A percentile compares a stretch with the other conserved stretches of the same genome.
phyloP scores from a whole-genome alignment of 2,329 filamentous ascomycete species.

The Zymoseptoria pseudotritici region DNA sequence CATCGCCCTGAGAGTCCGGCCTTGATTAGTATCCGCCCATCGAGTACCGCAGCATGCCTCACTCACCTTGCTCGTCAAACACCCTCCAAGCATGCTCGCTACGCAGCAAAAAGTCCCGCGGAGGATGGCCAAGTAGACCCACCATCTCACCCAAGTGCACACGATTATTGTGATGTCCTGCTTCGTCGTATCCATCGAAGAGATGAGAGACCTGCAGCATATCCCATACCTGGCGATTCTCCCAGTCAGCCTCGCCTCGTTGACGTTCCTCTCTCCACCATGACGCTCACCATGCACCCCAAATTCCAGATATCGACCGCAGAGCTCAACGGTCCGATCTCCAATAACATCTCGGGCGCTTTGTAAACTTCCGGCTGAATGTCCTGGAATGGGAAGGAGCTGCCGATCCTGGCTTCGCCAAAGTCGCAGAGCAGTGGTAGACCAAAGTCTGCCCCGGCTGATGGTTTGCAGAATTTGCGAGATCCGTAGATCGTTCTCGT shows the following conservation, averaged over 20 bases:
- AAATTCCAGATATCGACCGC: constrained; percentile 9
- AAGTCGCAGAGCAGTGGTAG: constrained; percentile 10
- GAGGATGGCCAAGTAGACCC: constrained; percentile 20
- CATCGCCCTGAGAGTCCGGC: too few relatives aligned
- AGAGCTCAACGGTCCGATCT: constrained; percentile 1
- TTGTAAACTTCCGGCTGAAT: constrained; percentile 8
- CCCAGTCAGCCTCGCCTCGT: background rate
- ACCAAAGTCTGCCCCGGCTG: background rate
- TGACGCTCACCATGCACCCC: constrained; percentile 1
- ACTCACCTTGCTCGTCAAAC: background rate
- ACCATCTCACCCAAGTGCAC: constrained; percentile 26
- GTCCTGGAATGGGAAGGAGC: constrained; percentile 9
- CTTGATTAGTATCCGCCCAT: too few relatives aligned
- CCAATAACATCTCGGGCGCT: constrained; percentile 8
- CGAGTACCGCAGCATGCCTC: too few relatives aligned
- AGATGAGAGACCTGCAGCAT: constrained; percentile 29
- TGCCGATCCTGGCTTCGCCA: constrained; percentile 4
- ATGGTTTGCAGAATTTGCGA: constrained; percentile 11
- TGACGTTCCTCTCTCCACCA: background rate
- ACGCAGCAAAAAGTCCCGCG: constrained; percentile 6
- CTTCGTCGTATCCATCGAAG: constrained; percentile 23
- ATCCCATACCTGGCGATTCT: constrained; percentile 26
- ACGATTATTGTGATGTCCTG: constrained; percentile 1
- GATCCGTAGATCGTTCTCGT: constrained; percentile 13
- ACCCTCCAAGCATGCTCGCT: background rate